Evolutionary conservation across 2,329 filamentous ascomycete species (phyloP), one percentile per base, ranked within the genome.

Genomic region (Epichloe sp.): DNA sequence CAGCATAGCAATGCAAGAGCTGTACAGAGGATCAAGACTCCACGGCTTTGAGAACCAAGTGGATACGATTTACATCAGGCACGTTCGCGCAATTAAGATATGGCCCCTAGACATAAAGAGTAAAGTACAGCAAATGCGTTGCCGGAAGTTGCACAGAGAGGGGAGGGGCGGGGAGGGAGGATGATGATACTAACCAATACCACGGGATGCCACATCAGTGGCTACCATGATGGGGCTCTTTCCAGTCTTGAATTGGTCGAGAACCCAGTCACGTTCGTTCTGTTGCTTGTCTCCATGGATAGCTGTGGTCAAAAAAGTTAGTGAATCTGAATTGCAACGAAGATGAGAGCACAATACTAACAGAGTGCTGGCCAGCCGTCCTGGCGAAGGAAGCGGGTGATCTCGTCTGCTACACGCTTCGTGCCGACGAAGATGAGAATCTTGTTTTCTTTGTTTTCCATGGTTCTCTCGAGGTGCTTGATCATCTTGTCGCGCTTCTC

Each of bases 151-250:
- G 77, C 72, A 69, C 72, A 69, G 67, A 56, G 52, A 56, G 63
- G 58, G 63, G 64, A 64, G 65, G 71, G 69, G 66, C 73, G 71
- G 69, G 73, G 74, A 73, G 38, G 37, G 14, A 19, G 48, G 50
- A 53, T 44, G 23, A 53, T 78, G 75, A 81, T 86, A 91, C 89
- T 95, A 94, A 96, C 93, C 93, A 75, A 98, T 96, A 88, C 93
- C 93, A 90, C 93, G 93, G 68, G 93, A 97, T 75, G 93, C 93
- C 74, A 98, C 93, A 68, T 97, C 93, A 60, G 93, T 98, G 75
- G 93, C 93, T 76, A 98, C 93, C 90, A 98, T 95, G 82, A 98
- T 95, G 68, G 93, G 93, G 76, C 89, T 95, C 79, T 97, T 96
- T 74, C 89, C 90, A 59, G 87, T 88, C 83, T 97, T 98, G 83